Evolutionary conservation across 331 rosid species (phyloP).

Genomic region (Quercus lobata): DNA sequence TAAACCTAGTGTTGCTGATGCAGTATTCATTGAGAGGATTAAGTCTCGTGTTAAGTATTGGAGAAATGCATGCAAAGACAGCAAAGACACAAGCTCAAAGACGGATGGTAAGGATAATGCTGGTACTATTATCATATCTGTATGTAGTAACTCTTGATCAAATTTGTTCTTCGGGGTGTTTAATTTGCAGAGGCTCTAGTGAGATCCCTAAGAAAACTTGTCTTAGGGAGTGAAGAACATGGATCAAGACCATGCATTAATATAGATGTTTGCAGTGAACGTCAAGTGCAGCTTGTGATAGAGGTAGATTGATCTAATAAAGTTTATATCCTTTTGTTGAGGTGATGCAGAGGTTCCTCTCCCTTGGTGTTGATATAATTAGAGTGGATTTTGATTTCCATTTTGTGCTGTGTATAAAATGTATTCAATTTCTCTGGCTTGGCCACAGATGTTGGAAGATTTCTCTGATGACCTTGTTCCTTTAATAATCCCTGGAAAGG

Average conservation of each 20-base stretch:
- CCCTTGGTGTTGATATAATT: neutral
- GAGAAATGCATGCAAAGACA: constrained; percentile 42
- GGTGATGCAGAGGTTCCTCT: constrained; percentile 5
- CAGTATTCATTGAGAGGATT: constrained; percentile 58
- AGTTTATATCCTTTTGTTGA: constrained; percentile 11
- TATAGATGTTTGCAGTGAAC: constrained; percentile 80
- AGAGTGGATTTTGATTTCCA: neutral
- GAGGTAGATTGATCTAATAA: constrained; percentile 46
- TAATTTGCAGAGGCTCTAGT: constrained; percentile 60
- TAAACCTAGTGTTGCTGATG: constrained; percentile 53
- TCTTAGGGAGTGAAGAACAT: constrained; percentile 50
- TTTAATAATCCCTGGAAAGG: constrained; percentile 46
- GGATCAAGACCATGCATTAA: constrained; percentile 68
- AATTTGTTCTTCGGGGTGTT: neutral
- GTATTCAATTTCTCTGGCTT: constrained; percentile 2
- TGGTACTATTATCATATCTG: neutral
- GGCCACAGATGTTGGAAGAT: constrained; percentile 58
- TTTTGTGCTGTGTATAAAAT: neutral
- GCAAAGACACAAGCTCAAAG: constrained; percentile 34
- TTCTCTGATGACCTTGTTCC: constrained; percentile 64
- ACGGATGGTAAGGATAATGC: constrained; percentile 46
- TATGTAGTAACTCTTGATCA: constrained; percentile 1
- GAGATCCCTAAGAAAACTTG: constrained; percentile 52
- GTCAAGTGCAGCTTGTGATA: constrained; percentile 66
- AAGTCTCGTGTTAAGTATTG: constrained; percentile 58